Evolutionary conservation across 1,139 yeast species (phyloP), one percentile per base, ranked within the genome.

Genomic region (Sugiyamaella novakii): DNA sequence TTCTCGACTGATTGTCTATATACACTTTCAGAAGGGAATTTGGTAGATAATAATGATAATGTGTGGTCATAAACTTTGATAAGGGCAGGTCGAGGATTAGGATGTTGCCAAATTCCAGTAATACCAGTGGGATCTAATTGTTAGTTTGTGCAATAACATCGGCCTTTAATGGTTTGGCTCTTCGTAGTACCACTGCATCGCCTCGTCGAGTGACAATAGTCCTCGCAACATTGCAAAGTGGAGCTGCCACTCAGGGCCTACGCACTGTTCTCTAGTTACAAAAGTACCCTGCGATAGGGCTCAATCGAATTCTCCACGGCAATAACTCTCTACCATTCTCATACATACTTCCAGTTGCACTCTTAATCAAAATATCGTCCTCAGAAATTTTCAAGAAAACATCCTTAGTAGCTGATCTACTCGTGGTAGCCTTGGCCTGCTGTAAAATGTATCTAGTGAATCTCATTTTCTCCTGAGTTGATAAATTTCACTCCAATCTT

Each of bases 51-150:
- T 43, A 79, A 75, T 38, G 72, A 69, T 60, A 87, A 73, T 2
- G 96, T 87, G 52, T 84, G 80, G 57, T 78, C 78, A 71, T 87
- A 87, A 43, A 87, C 74, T 46, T 85, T 78, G 51, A 81, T 72
- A 60, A 87, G 75, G 2, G 91, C 87, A 2, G 94, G 92, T 67
- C 88, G 80, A 51, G 96, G 95, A 66, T 84, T 78, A 50, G 95
- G 95, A 65, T 87, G 95, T 64, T 83, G 85, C 65, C 73, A 76
- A 54, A 87, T 67, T 1, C 95, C 95, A 5, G 95, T 78, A 54
- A 87, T 64, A 59, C 96, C 96, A 31, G 95, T 87, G 33, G 92
- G 72, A 49, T 61, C 64, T 50, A 43, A n/a, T 27, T 28, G 35
- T 28, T 46, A 46, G 50, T 36, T 27, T 18, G 21, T 29, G 5